phyloP scores from a whole-genome alignment of 2,329 filamentous ascomycete species.

The Xylaria sp. region DNA sequence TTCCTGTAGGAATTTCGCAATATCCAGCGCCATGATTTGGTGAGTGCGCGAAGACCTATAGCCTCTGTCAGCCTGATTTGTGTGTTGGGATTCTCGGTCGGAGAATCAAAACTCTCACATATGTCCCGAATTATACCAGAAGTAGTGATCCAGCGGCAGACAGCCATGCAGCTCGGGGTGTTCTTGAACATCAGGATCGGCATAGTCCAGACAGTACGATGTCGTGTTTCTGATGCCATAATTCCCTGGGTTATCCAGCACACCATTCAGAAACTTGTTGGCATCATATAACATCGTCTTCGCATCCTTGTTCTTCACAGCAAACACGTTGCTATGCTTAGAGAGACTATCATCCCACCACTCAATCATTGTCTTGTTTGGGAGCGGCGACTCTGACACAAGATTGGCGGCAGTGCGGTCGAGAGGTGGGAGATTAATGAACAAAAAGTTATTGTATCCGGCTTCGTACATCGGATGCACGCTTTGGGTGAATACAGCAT shows the following conservation, averaged over 20 bases:
- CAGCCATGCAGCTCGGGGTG: constrained; percentile 47
- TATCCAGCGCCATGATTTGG: constrained; percentile 36
- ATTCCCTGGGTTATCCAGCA: constrained; percentile 45
- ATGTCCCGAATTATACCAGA: constrained; percentile 51
- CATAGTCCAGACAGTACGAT: constrained; percentile 45
- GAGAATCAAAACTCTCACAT: constrained; percentile 36
- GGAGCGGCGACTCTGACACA: constrained; percentile 49
- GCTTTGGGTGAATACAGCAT: constrained; percentile 54
- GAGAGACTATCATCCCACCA: constrained; percentile 54
- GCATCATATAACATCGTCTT: constrained; percentile 49
- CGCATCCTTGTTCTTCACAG: constrained; percentile 34
- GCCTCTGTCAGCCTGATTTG: constrained; percentile 7
- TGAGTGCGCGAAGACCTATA: constrained; percentile 38
- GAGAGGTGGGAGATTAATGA: constrained; percentile 64
- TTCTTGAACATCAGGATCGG: constrained; percentile 42
- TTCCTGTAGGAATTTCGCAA: constrained; percentile 30
- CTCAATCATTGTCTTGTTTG: constrained; percentile 59
- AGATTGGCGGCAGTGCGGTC: constrained; percentile 57
- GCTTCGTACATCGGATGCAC: constrained; percentile 58
- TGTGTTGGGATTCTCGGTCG: background rate
- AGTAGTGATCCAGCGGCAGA: constrained; percentile 47
- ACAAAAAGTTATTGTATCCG: constrained; percentile 62
- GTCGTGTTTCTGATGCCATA: constrained; percentile 49
- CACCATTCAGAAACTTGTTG: constrained; percentile 48
- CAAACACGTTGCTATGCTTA: constrained; percentile 52